These are phyloP conservation scores for Dioscorea cayenensis DNA, from an alignment of 116 monocot genomes.

Conservation along the genomic window DNA sequence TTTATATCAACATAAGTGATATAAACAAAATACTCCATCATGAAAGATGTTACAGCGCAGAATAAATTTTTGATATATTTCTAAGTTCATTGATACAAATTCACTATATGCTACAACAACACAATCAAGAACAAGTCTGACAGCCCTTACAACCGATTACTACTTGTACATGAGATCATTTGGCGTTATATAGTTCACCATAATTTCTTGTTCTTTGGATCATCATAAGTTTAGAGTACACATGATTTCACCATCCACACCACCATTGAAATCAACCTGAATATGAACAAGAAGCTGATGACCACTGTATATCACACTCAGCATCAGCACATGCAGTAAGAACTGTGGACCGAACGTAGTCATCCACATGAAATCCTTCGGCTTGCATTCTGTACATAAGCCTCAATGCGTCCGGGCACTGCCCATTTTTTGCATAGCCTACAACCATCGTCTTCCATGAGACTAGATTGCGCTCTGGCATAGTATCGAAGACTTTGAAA, in stretches of 20 bases:
- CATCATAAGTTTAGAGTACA: background rate
- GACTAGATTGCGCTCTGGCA: conserved; percentile 70
- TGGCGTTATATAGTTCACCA: background rate
- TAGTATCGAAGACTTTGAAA: conserved; percentile 48
- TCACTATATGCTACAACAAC: too few species aligned
- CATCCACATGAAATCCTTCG: conserved; percentile 73
- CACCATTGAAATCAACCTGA: conserved; percentile 2
- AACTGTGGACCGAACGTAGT: conserved; percentile 55
- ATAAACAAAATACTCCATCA: too few species aligned
- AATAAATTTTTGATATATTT: too few species aligned
- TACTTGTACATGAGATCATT: background rate
- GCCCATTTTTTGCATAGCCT: conserved; percentile 79
- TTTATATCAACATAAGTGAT: too few species aligned
- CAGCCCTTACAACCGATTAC: background rate
- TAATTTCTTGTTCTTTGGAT: background rate
- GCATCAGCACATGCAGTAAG: conserved; percentile 59
- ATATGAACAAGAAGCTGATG: conserved; percentile 3
- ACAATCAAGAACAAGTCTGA: background rate
- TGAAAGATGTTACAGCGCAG: too few species aligned
- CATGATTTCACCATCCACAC: background rate
- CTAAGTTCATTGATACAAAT: too few species aligned
- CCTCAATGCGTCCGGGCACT: conserved; percentile 66
- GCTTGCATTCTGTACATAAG: conserved; percentile 67
- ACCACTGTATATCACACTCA: conserved; percentile 17
- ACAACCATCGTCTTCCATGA: conserved; percentile 80